These are phyloP conservation scores for Plasmodium yoelii DNA, from an alignment of 169 alveolate species.

Conservation along the genomic window DNA sequence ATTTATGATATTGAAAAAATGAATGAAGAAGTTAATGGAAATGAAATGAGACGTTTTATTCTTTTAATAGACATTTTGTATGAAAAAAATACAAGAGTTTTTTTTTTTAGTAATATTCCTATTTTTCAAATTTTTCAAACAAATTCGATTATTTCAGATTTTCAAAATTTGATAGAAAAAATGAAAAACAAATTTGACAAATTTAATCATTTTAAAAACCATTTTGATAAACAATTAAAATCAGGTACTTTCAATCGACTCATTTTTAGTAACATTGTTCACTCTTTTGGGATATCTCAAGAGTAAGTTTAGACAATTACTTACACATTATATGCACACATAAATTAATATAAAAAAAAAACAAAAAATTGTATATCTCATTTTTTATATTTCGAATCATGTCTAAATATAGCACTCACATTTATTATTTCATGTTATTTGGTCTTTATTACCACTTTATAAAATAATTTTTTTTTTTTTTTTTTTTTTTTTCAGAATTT, in stretches of 20 bases:
- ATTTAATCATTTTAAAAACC: slow-evolving; percentile 25
- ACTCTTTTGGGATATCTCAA: slow-evolving; percentile 3
- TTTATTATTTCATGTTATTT: background rate
- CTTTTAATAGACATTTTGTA: slow-evolving; percentile 65
- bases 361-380: background rate
- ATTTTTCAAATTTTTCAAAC: slow-evolving; percentile 66
- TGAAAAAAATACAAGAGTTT: slow-evolving; percentile 73
- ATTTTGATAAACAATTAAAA: slow-evolving; percentile 9
- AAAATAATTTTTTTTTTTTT: background rate
- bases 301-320: background rate
- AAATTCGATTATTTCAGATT: slow-evolving; percentile 43
- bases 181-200: slow-evolving; percentile 27
- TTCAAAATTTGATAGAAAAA: slow-evolving; percentile 23
- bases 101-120: slow-evolving; percentile 61
- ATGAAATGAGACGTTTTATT: slow-evolving; percentile 66
- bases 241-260: slow-evolving; percentile 19
- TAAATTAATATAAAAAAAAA: no score
- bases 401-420: no score
- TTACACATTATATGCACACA: no score
- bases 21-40: slow-evolving; percentile 74
- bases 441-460: background rate
- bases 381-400: background rate
- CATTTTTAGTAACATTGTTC: slow-evolving; percentile 15
- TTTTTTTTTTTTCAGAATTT: slow-evolving; percentile 27
- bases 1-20: slow-evolving; percentile 64